These are phyloP conservation scores for Stellera chamaejasme DNA, from an alignment of 345 rosid genomes.

Conservation along the genomic window DNA sequence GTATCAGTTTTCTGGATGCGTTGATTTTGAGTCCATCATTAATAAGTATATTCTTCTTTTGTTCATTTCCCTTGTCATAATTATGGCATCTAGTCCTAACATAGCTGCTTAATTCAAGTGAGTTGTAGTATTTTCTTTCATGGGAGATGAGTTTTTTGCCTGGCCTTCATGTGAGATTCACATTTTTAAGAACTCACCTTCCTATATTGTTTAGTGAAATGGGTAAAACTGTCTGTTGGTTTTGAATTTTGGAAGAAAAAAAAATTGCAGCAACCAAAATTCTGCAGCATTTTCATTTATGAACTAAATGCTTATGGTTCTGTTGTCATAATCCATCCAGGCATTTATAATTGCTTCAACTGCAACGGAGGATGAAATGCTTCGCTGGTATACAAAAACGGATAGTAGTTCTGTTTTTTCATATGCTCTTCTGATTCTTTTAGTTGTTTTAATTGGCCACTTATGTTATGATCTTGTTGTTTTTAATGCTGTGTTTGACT, in stretches of 20 bases:
- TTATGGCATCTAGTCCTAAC: too few species aligned
- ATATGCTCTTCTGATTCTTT: too few species aligned
- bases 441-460: not conserved
- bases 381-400: slow-evolving; percentile 49
- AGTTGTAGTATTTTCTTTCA: too few species aligned
- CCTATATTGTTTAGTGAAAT: not conserved
- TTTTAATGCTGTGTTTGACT: not conserved
- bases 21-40: too few species aligned
- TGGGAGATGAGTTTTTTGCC: too few species aligned
- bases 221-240: not conserved
- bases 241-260: not conserved
- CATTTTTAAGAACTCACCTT: not conserved
- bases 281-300: not conserved
- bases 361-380: slow-evolving; percentile 90
- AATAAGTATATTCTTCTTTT: not conserved
- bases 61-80: too few species aligned
- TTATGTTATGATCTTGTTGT: not conserved
- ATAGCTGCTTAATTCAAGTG: not conserved
- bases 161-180: not conserved
- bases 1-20: slow-evolving; percentile 20
- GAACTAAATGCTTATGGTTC: slow-evolving; percentile 11
- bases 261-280: not conserved
- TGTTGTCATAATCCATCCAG: slow-evolving; percentile 34
- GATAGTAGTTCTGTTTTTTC: slow-evolving; percentile 5
- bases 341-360: slow-evolving; percentile 99